Evolutionary conservation across 2,329 filamentous ascomycete species (phyloP).

Genomic region (Aspergillus viridinutans): DNA sequence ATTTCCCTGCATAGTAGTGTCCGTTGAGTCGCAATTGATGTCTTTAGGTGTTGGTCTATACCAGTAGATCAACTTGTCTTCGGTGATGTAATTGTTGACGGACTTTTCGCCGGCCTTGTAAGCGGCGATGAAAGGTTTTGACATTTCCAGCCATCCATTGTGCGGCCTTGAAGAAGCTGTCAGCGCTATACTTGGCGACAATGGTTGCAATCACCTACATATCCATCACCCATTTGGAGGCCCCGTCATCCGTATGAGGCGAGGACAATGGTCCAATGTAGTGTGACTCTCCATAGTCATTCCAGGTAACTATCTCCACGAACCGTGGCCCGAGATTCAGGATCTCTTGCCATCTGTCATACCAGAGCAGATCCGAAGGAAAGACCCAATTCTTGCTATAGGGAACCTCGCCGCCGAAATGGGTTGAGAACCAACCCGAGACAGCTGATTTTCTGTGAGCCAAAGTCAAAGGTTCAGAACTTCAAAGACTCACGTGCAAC

Average conservation of each 20-base stretch:
- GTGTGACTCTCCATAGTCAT: constrained; percentile 54
- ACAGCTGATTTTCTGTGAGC: constrained; percentile 25
- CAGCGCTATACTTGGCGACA: not conserved
- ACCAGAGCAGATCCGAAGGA: constrained; percentile 44
- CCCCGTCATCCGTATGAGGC: constrained; percentile 33
- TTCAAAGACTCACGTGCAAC: constrained; percentile 40
- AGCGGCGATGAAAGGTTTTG: constrained; percentile 51
- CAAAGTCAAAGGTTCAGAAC: not conserved
- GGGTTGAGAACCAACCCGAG: constrained; percentile 51
- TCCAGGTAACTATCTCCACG: constrained; percentile 47
- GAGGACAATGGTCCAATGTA: constrained; percentile 50
- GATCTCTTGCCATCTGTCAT: constrained; percentile 41
- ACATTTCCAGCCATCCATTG: constrained; percentile 51
- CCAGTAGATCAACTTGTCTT: constrained; percentile 54
- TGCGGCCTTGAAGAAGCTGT: constrained; percentile 40
- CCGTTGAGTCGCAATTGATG: constrained; percentile 50
- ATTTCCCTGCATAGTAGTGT: constrained; percentile 44
- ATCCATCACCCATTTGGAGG: constrained; percentile 50
- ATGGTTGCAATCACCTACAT: constrained; percentile 32
- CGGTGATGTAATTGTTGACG: constrained; percentile 36
- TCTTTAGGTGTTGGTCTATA: constrained; percentile 49
- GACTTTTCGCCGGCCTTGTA: constrained; percentile 46
- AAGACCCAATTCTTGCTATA: constrained; percentile 53
- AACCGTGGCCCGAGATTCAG: constrained; percentile 45
- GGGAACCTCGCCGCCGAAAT: constrained; percentile 43